Evolutionary conservation across 2,329 filamentous ascomycete species (phyloP), one percentile per base, ranked within the genome.

Genomic region (Penicillium digitatum): DNA sequence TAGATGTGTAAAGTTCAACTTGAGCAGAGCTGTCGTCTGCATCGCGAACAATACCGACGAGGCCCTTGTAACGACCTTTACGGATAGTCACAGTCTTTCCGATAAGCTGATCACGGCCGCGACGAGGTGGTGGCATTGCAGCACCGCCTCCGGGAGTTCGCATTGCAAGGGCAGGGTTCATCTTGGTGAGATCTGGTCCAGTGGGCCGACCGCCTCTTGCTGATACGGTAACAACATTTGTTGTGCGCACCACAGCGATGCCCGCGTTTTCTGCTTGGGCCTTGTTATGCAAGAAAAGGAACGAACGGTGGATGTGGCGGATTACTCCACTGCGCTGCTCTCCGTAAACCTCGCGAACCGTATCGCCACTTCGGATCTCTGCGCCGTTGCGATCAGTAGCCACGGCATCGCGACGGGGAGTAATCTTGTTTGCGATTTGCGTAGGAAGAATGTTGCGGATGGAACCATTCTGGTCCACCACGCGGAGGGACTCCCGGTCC

Each of bases 1-100:
- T 90, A 78, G 95, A 96, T 6, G 92, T 92, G 70, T 97, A 93
- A 37, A 99, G 78, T 75, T 99, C 94, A 39, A 99, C 88, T 60
- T 92, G 88, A 29, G 90, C 93, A 66, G 88, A 85, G 3, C 84
- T 84, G 65, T 95, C 92, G 7, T 90, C 95, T 0, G 93, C 88
- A 69, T 97, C 93, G 71, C 96, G 96, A 65, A 99, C 92, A 62
- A 96, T 95, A 65, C 94, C 94, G 39, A 97, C 79, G 40, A 96
- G 81, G 54, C 93, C 93, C 76, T 99, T 99, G 79, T 93, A 91
- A 22, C 88, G 86, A 27, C 94, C 94, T 69, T 87, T 90, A 54
- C 87, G 85, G 67, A 97, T 88, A 48, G 87, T 90, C 42, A 97
- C 91, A 0, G 91, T 96, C 76, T 96, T 93, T 40, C 92, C 92